Conservation (phyloP, 495 filamentous ascomycete genomes). For the Annulohypoxylon nitens region DNA sequence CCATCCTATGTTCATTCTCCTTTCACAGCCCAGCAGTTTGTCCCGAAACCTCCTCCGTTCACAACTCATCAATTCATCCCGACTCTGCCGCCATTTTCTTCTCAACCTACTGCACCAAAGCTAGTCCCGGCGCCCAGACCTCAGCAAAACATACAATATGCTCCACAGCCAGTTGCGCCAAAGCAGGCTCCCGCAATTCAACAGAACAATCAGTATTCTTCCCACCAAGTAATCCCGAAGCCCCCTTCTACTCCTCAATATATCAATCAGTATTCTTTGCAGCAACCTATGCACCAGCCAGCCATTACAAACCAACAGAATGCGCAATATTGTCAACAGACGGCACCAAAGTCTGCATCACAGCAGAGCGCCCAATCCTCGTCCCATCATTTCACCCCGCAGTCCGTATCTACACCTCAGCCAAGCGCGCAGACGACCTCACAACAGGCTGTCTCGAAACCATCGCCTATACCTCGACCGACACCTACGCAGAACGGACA, state of each 20-base stretch:
- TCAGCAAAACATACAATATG: constrained; percentile 16
- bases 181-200: constrained; percentile 34
- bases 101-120: constrained; percentile 23
- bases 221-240: constrained; percentile 12
- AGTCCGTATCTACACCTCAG: constrained; percentile 28
- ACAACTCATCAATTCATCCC: constrained; percentile 43
- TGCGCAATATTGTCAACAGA: not conserved
- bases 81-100: constrained; percentile 31
- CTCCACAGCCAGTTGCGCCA: constrained; percentile 28
- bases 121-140: constrained; percentile 10
- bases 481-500: constrained; percentile 46
- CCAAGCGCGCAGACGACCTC: not conserved
- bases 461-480: constrained; percentile 35
- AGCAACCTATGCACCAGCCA: constrained; percentile 38
- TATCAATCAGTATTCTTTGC: constrained; percentile 14
- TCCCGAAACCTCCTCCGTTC: constrained; percentile 46
- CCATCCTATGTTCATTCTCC: constrained; percentile 50
- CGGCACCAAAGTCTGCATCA: constrained; percentile 10
- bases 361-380: not conserved
- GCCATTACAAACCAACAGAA: constrained; percentile 29
- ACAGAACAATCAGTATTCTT: constrained; percentile 18
- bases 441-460: constrained; percentile 26
- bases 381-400: not conserved
- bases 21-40: constrained; percentile 58
- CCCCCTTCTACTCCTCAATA: constrained; percentile 3